These are phyloP conservation scores for Cunninghamia lanceolata DNA, from an alignment of 75 land plant genomes.

Conservation along the genomic window DNA sequence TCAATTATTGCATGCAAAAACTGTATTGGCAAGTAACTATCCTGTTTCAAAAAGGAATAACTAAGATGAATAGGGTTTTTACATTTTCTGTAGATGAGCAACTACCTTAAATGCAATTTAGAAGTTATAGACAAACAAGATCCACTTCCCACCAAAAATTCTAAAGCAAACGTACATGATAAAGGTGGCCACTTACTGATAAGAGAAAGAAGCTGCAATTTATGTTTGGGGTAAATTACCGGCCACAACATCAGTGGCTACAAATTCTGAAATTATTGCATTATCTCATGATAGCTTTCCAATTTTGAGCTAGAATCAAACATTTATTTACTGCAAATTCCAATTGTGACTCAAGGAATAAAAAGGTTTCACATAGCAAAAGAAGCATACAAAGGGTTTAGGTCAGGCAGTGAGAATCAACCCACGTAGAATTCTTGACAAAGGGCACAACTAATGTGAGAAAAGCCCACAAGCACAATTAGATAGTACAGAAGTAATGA, in stretches of 20 bases:
- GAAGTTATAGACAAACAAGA: background rate
- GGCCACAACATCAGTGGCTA: background rate
- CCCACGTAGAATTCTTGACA: too few relatives aligned
- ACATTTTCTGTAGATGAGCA: too few relatives aligned
- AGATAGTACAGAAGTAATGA: too few relatives aligned
- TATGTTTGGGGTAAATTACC: background rate
- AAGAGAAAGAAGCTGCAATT: background rate
- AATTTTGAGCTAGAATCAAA: background rate
- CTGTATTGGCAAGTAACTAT: slow-evolving; percentile 23
- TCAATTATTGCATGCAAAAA: slow-evolving; percentile 44
- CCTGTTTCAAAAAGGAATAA: slow-evolving; percentile 19
- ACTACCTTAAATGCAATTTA: background rate
- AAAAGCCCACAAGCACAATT: too few relatives aligned
- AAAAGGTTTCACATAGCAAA: background rate
- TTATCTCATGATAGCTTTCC: background rate
- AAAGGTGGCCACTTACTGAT: background rate
- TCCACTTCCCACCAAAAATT: background rate
- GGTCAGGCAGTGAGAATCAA: too few relatives aligned
- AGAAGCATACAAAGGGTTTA: too few relatives aligned
- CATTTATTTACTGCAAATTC: background rate
- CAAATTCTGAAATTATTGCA: background rate
- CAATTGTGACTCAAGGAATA: background rate
- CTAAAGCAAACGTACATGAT: background rate
- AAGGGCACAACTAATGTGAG: too few relatives aligned
- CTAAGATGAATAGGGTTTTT: background rate